Evolutionary conservation across 495 filamentous ascomycete species (phyloP), one percentile per base, ranked within the genome.

Genomic region (Penicillium chermesinum): DNA sequence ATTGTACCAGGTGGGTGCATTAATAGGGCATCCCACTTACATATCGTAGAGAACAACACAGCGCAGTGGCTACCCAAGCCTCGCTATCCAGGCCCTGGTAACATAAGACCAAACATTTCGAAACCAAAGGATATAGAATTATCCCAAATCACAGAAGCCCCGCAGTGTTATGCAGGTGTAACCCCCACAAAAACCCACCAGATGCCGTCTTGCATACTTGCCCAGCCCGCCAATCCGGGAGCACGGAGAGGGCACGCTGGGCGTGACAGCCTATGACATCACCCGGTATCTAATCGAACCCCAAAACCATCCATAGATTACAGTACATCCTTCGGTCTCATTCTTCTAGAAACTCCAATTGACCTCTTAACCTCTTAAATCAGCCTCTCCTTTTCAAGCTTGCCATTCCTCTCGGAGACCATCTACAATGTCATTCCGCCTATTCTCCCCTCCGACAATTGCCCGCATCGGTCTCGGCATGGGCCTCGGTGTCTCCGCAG

Each of bases 401-500:
- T 4, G 5, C 10, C 25, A 5, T 4, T 5, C 5, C 18, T 16
- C 12, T 22, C 19, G 25, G 2, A 42, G 20, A 42, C 12, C 14
- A 16, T 18, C 40, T 25, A 44, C 10, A 44, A 69, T 69, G 61
- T 41, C 63, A 25, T 57, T 62, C 35, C 42, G 49, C 27, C 35
- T 71, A 37, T 64, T 70, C 41, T 56, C 65, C 46, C 70, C 62
- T 21, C 57, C 65, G 42, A 51, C 66, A 47, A 52, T 66, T 38
- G 51, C 70, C 44, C 63, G 66, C 33, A 56, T 69, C 17, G 67
- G 71, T 25, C 57, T 78, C 44, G 69, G 72, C 52, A 54, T 77
- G 44, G 60, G 70, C 46, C 51, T 73, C 47, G 58, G 64, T 34
- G 55, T 70, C 49, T 54, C 57, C 38, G 54, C 52, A 21, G 60